Base-by-base conservation (phyloP, 208 protist genomes). In the Endotrypanum monterogeii region DNA sequence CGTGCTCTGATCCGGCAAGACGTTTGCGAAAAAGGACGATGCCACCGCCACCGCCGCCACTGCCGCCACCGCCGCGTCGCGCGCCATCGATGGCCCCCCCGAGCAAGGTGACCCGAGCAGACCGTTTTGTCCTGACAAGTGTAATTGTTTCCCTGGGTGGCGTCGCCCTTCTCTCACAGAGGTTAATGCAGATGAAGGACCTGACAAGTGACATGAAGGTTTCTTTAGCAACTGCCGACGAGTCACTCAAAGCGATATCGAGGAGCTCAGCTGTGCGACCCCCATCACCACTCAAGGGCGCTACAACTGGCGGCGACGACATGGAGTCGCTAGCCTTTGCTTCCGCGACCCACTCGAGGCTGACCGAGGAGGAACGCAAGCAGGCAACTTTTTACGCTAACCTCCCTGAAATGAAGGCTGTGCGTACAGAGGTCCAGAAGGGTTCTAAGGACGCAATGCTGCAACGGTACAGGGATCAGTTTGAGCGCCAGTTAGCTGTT, bases 191-290 rank as follows among this genome's bases (percentile, higher is more conserved):
- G 30, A 2, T 65, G 25, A 74, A 75, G 16, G 78, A 79, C 55
- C 32, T 35, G 1, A 46, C 75, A 14, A 79, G 74, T 62, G 78
- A 83, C 44, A 62, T 75, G 37, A 74, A 73, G 32, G 30, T 83
- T 11, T 66, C 73, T 0, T 18, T 79, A 16, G 73, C 51, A n/a
- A 74, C 58, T 3, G 70, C 67, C 1, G 68, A 67, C 12, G 44
- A 66, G 44, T 60, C 72, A 1, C 35, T 78, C 23, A 51, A 74
- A 32, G 58, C 51, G 11, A 69, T 73, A 52, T 51, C 51, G 39
- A 63, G 12, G 16, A 80, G 52, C 50, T 52, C 54, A 1, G 23
- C 63, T 14, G 50, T 80, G 6, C 67, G 51, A 23, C 52, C 44
- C 16, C 14, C 39, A 3, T 46, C 69, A 6, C 62, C 30, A 30